Evolutionary conservation across 192 early-diverging fungal genomes (phyloP), one percentile per base, ranked within the genome.

Genomic region (Backusella psychrophila): DNA sequence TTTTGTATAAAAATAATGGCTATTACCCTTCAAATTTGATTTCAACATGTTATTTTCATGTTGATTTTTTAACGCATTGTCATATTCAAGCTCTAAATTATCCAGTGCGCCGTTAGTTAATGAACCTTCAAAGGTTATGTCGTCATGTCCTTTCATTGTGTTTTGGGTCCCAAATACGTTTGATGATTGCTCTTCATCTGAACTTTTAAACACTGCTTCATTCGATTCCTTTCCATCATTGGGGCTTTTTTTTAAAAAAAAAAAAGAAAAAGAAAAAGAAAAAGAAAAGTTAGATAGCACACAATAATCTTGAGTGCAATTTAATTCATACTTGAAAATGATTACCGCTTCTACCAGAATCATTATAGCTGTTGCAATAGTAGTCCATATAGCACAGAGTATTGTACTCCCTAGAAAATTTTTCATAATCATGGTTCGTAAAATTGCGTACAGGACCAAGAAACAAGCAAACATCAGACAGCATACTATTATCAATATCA

Each of bases 381-480:
- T 76, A 29, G 39, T 72, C 79, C 79, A 80, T 15, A 80, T 76
- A 4, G 39, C 71, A 35, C 69, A 52, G 2, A 80, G 23, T 7
- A 76, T 4, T 29, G 67, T 12, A 21, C 52, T 75, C 26, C 75
- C 79, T 0, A 68, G 23, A 12, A 33, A 7, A 26, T 49, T 80
- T 41, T 46, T 68, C 21, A 76, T 80, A 34, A 76, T 80, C 5
- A 35, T 14, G 34, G 68, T 29, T n/a, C 79, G 79, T 19, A 80
- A 36, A 36, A 76, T 72, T 76, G 75, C 75, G 73, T 80, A 80
- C 3, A 80, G 71, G 17, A 73, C 36, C 44, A 80, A 76, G 7
- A 80, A 76, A 38, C 69, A 15, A 8, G 79, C 79, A 73, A 80
- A 80, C 23, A 56, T 21, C 11, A 59, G 34, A 7, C 75, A 39